Evolutionary conservation across 2,329 filamentous ascomycete genomes (phyloP).

Genomic region (Aspergillus transmontanensis): DNA sequence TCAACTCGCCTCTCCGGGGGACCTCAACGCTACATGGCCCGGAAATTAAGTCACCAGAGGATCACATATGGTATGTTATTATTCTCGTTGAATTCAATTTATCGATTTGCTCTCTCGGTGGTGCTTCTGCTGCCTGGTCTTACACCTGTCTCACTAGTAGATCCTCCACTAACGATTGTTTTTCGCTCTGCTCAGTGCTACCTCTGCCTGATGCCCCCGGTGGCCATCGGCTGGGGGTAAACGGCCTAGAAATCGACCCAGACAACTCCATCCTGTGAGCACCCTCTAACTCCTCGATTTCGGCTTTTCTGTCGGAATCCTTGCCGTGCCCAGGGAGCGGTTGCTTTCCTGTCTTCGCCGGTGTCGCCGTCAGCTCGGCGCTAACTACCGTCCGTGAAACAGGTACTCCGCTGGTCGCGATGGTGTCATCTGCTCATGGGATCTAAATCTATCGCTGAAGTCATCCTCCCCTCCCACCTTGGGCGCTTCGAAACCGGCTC

Average conservation of each 20-base stretch:
- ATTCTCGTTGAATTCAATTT: neutral
- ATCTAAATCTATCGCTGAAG: constrained; percentile 57
- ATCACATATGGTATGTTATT: constrained; percentile 67
- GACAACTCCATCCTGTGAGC: constrained; percentile 82
- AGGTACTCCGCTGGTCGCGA: constrained; percentile 97
- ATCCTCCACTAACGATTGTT: constrained; percentile 10
- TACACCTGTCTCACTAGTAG: neutral
- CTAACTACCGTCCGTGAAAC: constrained; percentile 22
- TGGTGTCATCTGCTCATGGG: constrained; percentile 94
- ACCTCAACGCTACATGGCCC: constrained; percentile 56
- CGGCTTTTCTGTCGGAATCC: neutral
- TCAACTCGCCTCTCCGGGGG: constrained; percentile 20
- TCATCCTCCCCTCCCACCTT: constrained; percentile 22
- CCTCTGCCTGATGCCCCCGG: constrained; percentile 73
- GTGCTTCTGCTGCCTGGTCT: constrained; percentile 13
- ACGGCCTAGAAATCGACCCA: constrained; percentile 85
- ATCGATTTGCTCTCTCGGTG: neutral
- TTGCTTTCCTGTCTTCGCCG: neutral
- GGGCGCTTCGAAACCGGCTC: constrained; percentile 31
- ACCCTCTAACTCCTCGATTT: neutral
- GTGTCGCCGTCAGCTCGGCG: constrained; percentile 6
- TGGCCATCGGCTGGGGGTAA: constrained; percentile 90
- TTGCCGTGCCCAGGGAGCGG: neutral
- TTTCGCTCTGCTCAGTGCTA: constrained; percentile 56
- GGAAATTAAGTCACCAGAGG: constrained; percentile 67